Evolutionary conservation across 306 rosid species (phyloP).

Genomic region (Geum urbanum): DNA sequence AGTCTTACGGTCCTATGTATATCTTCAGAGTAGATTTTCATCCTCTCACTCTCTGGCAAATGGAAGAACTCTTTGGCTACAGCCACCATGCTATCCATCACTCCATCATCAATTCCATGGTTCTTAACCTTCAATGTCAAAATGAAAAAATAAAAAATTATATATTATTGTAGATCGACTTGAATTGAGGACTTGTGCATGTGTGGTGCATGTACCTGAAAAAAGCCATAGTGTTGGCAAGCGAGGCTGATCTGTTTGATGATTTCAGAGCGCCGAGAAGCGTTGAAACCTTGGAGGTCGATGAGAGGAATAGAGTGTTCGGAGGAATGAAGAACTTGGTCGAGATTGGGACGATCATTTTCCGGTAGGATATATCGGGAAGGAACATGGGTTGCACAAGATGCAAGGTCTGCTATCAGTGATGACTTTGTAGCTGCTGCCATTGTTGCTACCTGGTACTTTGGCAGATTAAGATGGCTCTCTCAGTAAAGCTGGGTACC

Average conservation of each 20-base stretch:
- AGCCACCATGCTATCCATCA: conserved; percentile 17
- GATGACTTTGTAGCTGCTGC: conserved; percentile 1
- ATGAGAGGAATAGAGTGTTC: conserved; percentile 29
- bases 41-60: conserved; percentile 26
- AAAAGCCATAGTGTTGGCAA: conserved; percentile 31
- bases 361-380: conserved; percentile 21
- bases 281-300: conserved; percentile 20
- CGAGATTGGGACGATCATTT: conserved; percentile 26
- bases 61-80: conserved; percentile 27
- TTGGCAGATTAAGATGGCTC: neutral
- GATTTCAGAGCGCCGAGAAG: conserved; percentile 13
- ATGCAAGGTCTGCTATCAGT: conserved; percentile 18
- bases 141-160: neutral
- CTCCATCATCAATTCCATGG: conserved; percentile 29
- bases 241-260: conserved; percentile 27
- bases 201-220: conserved; percentile 22
- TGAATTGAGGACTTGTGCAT: too few relatives aligned
- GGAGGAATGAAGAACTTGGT: conserved; percentile 10
- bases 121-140: conserved; percentile 20
- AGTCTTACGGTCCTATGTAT: conserved; percentile 25
- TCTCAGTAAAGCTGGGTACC: too few relatives aligned
- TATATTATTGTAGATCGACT: too few relatives aligned
- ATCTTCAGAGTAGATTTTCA: conserved; percentile 26
- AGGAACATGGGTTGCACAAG: conserved; percentile 16
- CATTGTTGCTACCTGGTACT: neutral